These are phyloP conservation scores for Hypericum perforatum DNA, from an alignment of 345 rosid genomes.

Conservation along the genomic window DNA sequence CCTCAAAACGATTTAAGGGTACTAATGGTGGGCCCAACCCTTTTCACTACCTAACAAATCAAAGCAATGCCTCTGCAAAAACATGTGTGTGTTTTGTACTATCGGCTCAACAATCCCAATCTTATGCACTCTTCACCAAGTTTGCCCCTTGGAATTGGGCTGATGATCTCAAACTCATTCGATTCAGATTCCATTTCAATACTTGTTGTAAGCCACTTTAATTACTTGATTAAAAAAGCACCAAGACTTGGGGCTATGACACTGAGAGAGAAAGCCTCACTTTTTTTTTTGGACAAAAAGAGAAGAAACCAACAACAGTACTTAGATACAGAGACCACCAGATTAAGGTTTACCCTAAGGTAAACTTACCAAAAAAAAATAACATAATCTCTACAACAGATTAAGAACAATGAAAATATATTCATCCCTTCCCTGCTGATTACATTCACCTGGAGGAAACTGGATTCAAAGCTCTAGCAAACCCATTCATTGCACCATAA, in stretches of 20 bases:
- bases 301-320: constrained; percentile 3
- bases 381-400: background rate
- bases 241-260: too few relatives aligned
- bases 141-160: background rate
- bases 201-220: background rate
- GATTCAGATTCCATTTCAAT: background rate
- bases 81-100: constrained; percentile 4
- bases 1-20: background rate
- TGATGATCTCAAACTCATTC: background rate
- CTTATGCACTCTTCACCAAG: constrained; percentile 4
- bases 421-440: background rate
- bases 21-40: constrained; percentile 2
- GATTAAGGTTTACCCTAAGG: background rate
- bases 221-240: too few relatives aligned
- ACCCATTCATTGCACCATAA: constrained; percentile 82
- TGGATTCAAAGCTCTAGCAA: constrained; percentile 82
- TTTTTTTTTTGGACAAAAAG: constrained; percentile 7
- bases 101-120: constrained; percentile 17
- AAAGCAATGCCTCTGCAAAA: constrained; percentile 4
- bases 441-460: constrained; percentile 58
- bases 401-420: constrained; percentile 15
- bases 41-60: constrained; percentile 11
- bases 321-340: constrained; percentile 1
- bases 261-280: constrained; percentile 1
- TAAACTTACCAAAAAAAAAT: background rate